Evolutionary conservation across 2,329 filamentous ascomycete genomes (phyloP).

Genomic region (Exophiala calicioides): DNA sequence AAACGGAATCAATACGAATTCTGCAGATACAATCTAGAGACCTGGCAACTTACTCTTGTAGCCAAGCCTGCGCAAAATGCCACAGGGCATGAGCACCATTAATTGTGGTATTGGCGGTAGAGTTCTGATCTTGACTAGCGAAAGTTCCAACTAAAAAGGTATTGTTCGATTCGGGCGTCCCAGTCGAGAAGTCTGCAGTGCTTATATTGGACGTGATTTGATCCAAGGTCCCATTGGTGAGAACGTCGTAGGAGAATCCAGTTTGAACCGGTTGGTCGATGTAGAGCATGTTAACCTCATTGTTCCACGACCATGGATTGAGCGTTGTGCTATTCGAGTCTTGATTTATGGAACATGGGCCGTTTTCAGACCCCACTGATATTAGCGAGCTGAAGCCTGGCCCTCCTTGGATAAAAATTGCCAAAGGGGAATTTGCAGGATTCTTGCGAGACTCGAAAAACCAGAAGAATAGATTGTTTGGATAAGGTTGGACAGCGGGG

Average conservation of each 20-base stretch:
- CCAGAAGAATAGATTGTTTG: slow-evolving; percentile 68
- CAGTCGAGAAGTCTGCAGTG: slow-evolving; percentile 32
- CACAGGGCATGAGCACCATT: slow-evolving; percentile 53
- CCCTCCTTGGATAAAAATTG: slow-evolving; percentile 66
- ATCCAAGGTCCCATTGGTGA: slow-evolving; percentile 43
- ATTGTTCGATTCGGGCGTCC: slow-evolving; percentile 49
- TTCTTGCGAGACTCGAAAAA: slow-evolving; percentile 61
- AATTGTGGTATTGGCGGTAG: slow-evolving; percentile 37
- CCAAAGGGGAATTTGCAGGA: slow-evolving; percentile 56
- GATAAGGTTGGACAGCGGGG: slow-evolving; percentile 52
- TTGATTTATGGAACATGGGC: slow-evolving; percentile 54
- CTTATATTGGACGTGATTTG: slow-evolving; percentile 33
- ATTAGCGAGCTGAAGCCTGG: slow-evolving; percentile 62
- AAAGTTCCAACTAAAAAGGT: slow-evolving; percentile 58
- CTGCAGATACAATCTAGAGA: too few relatives aligned
- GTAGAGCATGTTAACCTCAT: slow-evolving; percentile 67
- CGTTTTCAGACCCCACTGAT: slow-evolving; percentile 54
- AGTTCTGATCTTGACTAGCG: slow-evolving; percentile 45
- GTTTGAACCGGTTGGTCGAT: slow-evolving; percentile 65
- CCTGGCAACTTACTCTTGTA: too few relatives aligned
- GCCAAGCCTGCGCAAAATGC: slow-evolving; percentile 59
- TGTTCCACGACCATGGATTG: slow-evolving; percentile 66
- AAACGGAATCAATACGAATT: too few relatives aligned
- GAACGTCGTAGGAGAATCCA: slow-evolving; percentile 57
- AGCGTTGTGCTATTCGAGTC: slow-evolving; percentile 53